A percentile compares a stretch with the other conserved stretches of the same genome.
These are phyloP conservation scores for Candida hispaniensis DNA, from an alignment of 805 yeast genomes.

Conservation along the genomic window DNA sequence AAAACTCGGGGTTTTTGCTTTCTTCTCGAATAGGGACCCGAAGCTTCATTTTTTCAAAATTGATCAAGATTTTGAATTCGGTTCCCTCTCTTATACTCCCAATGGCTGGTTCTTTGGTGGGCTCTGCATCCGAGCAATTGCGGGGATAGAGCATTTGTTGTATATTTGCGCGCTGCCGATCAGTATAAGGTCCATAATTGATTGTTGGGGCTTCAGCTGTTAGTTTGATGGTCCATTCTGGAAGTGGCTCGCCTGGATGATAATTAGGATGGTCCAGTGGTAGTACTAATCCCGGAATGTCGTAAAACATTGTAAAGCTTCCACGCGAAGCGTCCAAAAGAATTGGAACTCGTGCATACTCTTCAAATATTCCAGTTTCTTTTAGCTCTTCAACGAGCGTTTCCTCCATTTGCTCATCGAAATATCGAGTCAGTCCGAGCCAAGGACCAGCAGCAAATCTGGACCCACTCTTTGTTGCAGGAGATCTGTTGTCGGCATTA, in stretches of 20 bases:
- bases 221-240: constrained; percentile 52
- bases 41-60: constrained; percentile 55
- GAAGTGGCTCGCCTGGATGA: constrained; percentile 37
- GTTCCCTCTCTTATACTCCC: constrained; percentile 49
- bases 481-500: constrained; percentile 2
- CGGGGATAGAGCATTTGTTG: constrained; percentile 61
- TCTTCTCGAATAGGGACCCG: constrained; percentile 77
- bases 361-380: constrained; percentile 36
- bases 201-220: constrained; percentile 50
- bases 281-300: constrained; percentile 58
- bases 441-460: too few species aligned
- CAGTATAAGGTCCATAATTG: constrained; percentile 94
- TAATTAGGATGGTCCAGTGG: constrained; percentile 26
- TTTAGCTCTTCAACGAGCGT: constrained; percentile 28
- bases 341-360: constrained; percentile 73
- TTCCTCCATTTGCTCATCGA: constrained; percentile 32
- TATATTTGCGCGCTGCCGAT: constrained; percentile 61
- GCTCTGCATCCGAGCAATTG: constrained; percentile 44
- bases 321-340: constrained; percentile 51
- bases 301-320: constrained; percentile 53
- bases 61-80: constrained; percentile 44
- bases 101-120: constrained; percentile 33
- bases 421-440: constrained; percentile 69
- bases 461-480: neutral
- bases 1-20: constrained; percentile 55